Evolutionary conservation across 2,329 filamentous ascomycete species (phyloP).

Genomic region (Aspergillus aculeatus): DNA sequence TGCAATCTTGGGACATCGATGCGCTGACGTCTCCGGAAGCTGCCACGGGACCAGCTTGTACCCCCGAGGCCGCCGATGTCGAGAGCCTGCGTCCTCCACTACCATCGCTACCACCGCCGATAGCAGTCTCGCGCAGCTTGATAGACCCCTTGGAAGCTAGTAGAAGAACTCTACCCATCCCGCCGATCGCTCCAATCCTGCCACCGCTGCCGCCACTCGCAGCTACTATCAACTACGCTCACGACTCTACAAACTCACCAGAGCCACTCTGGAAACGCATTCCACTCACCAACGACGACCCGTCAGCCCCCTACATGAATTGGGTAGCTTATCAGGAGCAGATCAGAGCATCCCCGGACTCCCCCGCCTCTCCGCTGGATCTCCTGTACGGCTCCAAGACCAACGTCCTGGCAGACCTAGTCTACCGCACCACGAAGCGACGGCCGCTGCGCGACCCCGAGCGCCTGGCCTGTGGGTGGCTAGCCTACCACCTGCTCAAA

Average conservation of each 20-base stretch:
- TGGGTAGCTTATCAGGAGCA: constrained; percentile 22
- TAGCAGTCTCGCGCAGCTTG: neutral
- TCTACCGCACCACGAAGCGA: constrained; percentile 19
- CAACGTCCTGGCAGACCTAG: constrained; percentile 27
- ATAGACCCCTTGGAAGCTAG: neutral
- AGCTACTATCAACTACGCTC: neutral
- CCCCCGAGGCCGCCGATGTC: neutral
- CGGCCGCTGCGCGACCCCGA: constrained; percentile 28
- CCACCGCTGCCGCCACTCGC: neutral
- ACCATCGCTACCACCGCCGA: neutral
- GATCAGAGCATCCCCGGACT: constrained; percentile 21
- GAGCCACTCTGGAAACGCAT: constrained; percentile 14
- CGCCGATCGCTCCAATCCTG: neutral
- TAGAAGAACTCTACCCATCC: neutral
- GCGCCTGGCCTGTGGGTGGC: constrained; percentile 22
- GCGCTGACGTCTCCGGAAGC: neutral
- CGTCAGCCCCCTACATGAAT: constrained; percentile 7
- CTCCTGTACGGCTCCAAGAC: constrained; percentile 27
- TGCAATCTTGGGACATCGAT: constrained; percentile 23
- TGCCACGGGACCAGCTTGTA: neutral
- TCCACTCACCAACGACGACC: constrained; percentile 20
- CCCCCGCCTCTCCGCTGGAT: constrained; percentile 24
- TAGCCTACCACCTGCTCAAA: constrained; percentile 22
- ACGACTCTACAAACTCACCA: neutral
- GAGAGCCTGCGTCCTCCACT: neutral